A percentile compares a stretch with the other conserved stretches of the same genome.
Evolutionary conservation across 768 basidiomycete genomes (phyloP).

Genomic region (Auricularia cornea): DNA sequence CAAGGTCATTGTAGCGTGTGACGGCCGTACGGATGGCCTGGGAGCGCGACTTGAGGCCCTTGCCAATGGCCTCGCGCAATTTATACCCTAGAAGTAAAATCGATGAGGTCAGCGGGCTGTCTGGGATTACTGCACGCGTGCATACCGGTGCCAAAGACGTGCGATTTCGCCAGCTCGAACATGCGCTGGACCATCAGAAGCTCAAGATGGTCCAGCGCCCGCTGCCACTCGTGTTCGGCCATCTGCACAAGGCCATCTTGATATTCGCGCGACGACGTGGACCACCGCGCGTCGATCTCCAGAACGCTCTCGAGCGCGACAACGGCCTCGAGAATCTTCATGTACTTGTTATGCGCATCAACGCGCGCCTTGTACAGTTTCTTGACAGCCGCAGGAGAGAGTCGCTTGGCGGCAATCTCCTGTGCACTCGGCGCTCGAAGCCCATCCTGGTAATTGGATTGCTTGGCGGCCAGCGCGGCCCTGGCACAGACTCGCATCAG

Average conservation of each 20-base stretch:
- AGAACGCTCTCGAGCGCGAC: not conserved
- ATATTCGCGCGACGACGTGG: not conserved
- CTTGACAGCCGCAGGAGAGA: not conserved
- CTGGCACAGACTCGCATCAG: not conserved
- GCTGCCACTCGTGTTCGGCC: not conserved
- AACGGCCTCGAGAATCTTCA: not conserved
- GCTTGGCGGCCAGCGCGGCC: not conserved
- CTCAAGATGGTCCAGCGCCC: not conserved
- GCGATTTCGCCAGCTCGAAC: not conserved
- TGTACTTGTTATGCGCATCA: not conserved
- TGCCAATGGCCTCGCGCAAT: not conserved
- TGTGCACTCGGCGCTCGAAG: not conserved
- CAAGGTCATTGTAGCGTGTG: constrained; percentile 22
- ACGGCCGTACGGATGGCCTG: constrained; percentile 21
- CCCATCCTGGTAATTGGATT: not conserved
- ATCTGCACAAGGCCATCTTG: not conserved
- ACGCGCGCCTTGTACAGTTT: not conserved
- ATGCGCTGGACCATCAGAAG: not conserved
- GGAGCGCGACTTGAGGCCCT: not conserved
- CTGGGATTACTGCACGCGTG: not conserved
- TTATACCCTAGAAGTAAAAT: not conserved
- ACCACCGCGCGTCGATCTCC: not conserved
- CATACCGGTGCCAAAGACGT: not conserved
- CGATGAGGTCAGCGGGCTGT: not conserved
- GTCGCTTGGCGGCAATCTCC: not conserved